Conservation (phyloP, 1,139 yeast species). For the Geotrichum fermentans region DNA sequence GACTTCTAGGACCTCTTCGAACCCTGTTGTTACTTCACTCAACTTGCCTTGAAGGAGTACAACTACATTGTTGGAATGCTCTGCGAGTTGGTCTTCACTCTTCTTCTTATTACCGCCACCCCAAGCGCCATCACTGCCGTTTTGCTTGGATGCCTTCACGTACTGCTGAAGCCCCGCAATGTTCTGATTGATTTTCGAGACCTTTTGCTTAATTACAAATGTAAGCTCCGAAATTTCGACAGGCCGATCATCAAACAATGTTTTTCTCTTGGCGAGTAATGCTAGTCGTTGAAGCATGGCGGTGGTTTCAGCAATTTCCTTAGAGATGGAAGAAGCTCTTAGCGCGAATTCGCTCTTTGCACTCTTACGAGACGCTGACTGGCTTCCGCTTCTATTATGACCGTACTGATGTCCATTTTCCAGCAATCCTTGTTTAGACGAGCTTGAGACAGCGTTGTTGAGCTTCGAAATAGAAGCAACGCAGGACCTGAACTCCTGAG, state of each 20-base stretch:
- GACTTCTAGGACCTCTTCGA: conserved; percentile 78
- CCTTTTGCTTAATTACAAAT: conserved; percentile 87
- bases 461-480: conserved; percentile 64
- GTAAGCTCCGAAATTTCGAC: conserved; percentile 91
- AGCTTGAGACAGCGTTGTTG: conserved; percentile 38
- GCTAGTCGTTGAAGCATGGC: conserved; percentile 79
- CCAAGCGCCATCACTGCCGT: conserved; percentile 29
- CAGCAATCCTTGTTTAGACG: background rate
- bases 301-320: conserved; percentile 85
- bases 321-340: conserved; percentile 80
- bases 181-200: conserved; percentile 76
- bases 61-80: conserved; percentile 81
- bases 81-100: conserved; percentile 55
- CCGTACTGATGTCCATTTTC: background rate
- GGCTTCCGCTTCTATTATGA: background rate
- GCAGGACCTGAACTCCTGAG: conserved; percentile 82
- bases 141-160: conserved; percentile 42
- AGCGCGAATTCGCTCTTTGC: conserved; percentile 65
- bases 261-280: conserved; percentile 75
- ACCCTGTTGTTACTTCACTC: conserved; percentile 87
- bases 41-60: conserved; percentile 81
- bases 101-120: conserved; percentile 38
- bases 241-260: conserved; percentile 89
- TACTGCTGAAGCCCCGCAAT: conserved; percentile 61
- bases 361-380: conserved; percentile 22